A percentile compares a stretch with the other conserved stretches of the same genome.
phyloP scores from a whole-genome alignment of 1,139 yeast genomes.

The Pichia sp. region DNA sequence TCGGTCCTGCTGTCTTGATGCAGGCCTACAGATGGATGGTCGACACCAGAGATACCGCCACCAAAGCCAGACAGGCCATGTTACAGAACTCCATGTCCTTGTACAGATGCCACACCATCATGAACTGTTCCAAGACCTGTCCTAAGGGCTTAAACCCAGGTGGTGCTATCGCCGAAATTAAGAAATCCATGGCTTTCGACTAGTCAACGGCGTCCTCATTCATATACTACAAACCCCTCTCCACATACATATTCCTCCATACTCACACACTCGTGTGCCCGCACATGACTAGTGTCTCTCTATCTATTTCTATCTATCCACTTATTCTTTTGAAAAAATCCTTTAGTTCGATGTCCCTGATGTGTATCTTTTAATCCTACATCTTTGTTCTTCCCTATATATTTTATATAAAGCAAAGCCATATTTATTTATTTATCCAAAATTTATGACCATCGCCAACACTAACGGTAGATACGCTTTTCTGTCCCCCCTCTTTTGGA shows the following conservation, averaged over 20 bases:
- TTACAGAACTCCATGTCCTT: constrained; percentile 95
- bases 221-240: not conserved
- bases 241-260: not conserved
- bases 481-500: too few relatives aligned
- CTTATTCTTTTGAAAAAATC: not conserved
- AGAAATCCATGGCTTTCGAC: constrained; percentile 84
- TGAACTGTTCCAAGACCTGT: constrained; percentile 97
- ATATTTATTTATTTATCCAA: not conserved
- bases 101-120: constrained; percentile 98
- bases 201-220: constrained; percentile 30
- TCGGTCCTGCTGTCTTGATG: constrained; percentile 98
- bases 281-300: not conserved
- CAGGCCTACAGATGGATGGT: constrained; percentile 99
- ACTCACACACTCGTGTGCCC: not conserved
- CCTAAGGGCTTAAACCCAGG: constrained; percentile 99
- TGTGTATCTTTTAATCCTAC: not conserved
- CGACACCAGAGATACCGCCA: constrained; percentile 94
- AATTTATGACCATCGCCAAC: not conserved
- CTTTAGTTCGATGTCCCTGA: not conserved
- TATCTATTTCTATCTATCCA: not conserved
- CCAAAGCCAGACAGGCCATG: constrained; percentile 76
- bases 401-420: not conserved
- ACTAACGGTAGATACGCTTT: too few relatives aligned
- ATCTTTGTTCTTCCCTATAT: not conserved
- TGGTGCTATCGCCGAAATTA: constrained; percentile 93